Evolutionary conservation across 345 rosid species (phyloP), one percentile per base, ranked within the genome.

Genomic region (Citrus cavaleriei): DNA sequence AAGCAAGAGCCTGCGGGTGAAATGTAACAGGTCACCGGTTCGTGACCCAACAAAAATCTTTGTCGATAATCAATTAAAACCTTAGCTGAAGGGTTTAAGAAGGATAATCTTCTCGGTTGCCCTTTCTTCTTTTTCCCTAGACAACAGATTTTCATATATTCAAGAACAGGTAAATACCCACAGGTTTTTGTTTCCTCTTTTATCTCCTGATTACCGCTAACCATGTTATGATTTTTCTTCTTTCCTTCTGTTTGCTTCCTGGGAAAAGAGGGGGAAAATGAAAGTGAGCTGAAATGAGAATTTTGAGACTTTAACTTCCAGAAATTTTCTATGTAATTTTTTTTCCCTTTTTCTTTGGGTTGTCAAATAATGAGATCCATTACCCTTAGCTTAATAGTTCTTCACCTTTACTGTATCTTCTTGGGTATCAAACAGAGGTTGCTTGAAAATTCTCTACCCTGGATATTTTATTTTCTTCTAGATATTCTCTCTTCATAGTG

Each of bases 21-120:
- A 75, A 61, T 67, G 14, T 68, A 21, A 70, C 66, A 49, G 2
- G 34, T 80, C 70, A 82, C 84, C 84, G 0, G 6, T 18, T 1
- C 24, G 78, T 74, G 74, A 81, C 35, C 30, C 27, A 4, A 67
- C 7, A 35, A 55, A 46, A 21, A 9, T 68, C 12, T 51, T 6
- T 8, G 37, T 8, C 27, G 79, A 69, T 49, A 65, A 70, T 46
- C 42, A 46, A 34, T 67, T 65, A 25, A 79, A 81, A 79, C 82
- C 82, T 58, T 35, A 38, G 25, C 78, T 68, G 9, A 13, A 62
- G 86, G 87, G 86, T 81, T 84, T 83, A 73, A 74, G 73, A 76
- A 68, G 73, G 46, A 54, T 27, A 54, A 7, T 27, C 34, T 70
- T 34, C 21, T 22, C 13, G 37, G 24, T 68, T n/a, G 65, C 57